These are phyloP conservation scores for Phytophthora melonis DNA, from an alignment of 352 stramenopile species.

Conservation along the genomic window DNA sequence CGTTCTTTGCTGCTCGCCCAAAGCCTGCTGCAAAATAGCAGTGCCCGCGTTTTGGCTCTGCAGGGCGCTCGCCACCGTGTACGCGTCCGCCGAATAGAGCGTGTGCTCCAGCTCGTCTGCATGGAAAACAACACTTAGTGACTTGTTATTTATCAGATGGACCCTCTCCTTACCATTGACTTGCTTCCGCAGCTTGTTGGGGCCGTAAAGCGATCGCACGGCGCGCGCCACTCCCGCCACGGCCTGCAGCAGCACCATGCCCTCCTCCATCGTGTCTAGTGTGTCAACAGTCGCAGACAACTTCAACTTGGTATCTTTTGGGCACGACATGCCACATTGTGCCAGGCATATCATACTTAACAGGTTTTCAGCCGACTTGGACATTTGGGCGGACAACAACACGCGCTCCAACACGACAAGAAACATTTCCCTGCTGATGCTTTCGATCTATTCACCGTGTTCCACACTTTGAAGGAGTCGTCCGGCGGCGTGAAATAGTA, in stretches of 20 bases:
- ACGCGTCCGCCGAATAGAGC: conserved; percentile 32
- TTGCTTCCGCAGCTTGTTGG: conserved; percentile 41
- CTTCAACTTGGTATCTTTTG: conserved; percentile 34
- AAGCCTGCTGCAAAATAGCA: conserved; percentile 37
- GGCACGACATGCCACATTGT: not conserved
- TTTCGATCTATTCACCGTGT: conserved; percentile 64
- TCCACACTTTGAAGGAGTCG: conserved; percentile 90
- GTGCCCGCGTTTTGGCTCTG: conserved; percentile 39
- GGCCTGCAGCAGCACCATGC: conserved; percentile 27
- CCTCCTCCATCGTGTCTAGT: conserved; percentile 16
- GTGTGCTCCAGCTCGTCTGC: conserved; percentile 32
- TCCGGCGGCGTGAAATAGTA: conserved; percentile 95
- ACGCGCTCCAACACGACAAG: not conserved
- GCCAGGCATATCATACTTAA: no score
- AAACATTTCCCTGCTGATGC: not conserved
- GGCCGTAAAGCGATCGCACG: conserved; percentile 37
- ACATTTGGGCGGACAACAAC: no score
- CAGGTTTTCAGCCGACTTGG: no score
- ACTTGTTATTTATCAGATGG: not conserved
- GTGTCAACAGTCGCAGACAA: conserved; percentile 7
- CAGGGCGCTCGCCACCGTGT: conserved; percentile 28
- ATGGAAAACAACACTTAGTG: not conserved
- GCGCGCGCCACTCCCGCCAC: conserved; percentile 24
- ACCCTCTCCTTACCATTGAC: conserved; percentile 15
- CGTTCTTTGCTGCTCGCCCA: conserved; percentile 25